Evolutionary conservation across 2,329 filamentous ascomycete genomes (phyloP), one percentile per base, ranked within the genome.

Genomic region (Aspergillus brunneoviolaceus): DNA sequence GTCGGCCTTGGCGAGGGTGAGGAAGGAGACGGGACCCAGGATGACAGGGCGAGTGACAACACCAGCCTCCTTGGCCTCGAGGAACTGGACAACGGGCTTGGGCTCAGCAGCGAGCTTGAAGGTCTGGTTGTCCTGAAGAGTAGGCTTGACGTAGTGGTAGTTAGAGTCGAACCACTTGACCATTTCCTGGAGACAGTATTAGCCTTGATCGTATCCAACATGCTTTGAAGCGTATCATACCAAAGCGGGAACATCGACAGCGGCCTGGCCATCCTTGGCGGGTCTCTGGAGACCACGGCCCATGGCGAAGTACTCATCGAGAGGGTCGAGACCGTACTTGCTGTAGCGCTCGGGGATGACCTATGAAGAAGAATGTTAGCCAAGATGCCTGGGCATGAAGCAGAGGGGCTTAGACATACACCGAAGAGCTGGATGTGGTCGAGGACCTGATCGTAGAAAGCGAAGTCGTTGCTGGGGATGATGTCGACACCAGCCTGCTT

Each of bases 101-200:
- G 95, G 92, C 80, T 89, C 89, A 70, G 86, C 82, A 64, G 85
- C 81, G 65, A 99, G 91, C 82, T 89, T 93, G 89, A 99, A 99
- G 76, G 86, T 89, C 87, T 99, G 95, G 86, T 91, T 90, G 83
- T 97, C 89, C 82, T 97, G 92, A 69, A 99, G 87, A 65, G 95
- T 97, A 67, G 95, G 95, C 89, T 98, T 98, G 83, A 98, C 95
- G 81, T 99, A 99, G 87, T 98, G 95, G 89, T 99, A 99, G 90
- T 99, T 99, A 69, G 92, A 96, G 86, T 99, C 95, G 78, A 99
- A 99, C 95, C 95, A 99, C 87, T 99, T 99, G 74, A 99, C 95
- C 95, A 99, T 99, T 87, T 99, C 95, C 83, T 84, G 61, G 33
- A 35, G 33, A 35, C 11, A 16, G 33, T 12, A 16, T 35, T 35